Conservation (phyloP, 306 rosid genomes). For the barrel medic (Medicago truncatula) region DNA sequence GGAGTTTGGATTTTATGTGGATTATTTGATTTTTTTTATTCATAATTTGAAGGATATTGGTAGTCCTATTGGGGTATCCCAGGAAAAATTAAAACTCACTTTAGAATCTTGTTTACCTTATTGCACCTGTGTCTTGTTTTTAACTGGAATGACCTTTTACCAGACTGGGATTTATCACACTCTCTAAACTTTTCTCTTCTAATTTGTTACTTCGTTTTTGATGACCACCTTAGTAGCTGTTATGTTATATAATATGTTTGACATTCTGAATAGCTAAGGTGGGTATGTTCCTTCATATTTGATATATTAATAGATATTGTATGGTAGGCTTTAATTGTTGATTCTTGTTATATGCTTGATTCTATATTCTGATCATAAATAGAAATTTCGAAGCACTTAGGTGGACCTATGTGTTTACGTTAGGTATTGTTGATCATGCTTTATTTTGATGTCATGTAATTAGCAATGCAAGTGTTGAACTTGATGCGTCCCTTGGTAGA, state of each 20-base stretch:
- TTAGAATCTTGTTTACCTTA: conserved; percentile 27
- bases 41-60: conserved; percentile 31
- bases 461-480: conserved; percentile 26
- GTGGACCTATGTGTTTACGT: conserved; percentile 17
- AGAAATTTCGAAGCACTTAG: conserved; percentile 15
- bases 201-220: conserved; percentile 28
- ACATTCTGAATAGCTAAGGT: conserved; percentile 20
- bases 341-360: background rate
- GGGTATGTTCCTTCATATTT: conserved; percentile 24
- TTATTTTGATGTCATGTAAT: conserved; percentile 27
- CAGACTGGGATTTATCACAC: conserved; percentile 31
- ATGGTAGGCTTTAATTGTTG: conserved; percentile 23
- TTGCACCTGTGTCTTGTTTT: conserved; percentile 34
- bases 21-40: conserved; percentile 28
- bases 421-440: conserved; percentile 27
- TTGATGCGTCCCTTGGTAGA: conserved; percentile 33
- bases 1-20: conserved; percentile 35
- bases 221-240: conserved; percentile 34
- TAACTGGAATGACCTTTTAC: conserved; percentile 38
- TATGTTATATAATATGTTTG: conserved; percentile 1
- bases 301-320: conserved; percentile 1
- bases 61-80: conserved; percentile 30
- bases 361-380: conserved; percentile 21
- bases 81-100: conserved; percentile 35
- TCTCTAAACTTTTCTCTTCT: conserved; percentile 37